Evolutionary conservation across 202 grass and related monocot genomes (phyloP).

Genomic region (Schoenoplectus tabernaemontani): DNA sequence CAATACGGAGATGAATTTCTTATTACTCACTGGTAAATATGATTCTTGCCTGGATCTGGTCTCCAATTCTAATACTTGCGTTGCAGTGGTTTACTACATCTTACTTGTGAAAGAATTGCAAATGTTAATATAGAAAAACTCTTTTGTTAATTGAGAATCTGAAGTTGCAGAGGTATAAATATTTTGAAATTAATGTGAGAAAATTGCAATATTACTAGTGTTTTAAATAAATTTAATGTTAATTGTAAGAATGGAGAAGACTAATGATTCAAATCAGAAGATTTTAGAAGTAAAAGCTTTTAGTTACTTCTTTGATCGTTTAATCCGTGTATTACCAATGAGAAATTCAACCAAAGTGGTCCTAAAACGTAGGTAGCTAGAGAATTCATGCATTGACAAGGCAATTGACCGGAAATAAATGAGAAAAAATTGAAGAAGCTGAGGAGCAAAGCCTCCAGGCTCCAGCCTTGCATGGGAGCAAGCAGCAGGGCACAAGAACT

Average conservation of each 20-base stretch:
- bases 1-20: no score
- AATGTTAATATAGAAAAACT: no score
- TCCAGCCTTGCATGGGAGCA: slow-evolving; percentile 25
- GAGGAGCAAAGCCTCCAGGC: not conserved
- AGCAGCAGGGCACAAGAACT: no score
- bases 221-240: not conserved
- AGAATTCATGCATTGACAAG: slow-evolving; percentile 1
- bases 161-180: not conserved
- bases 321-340: not conserved
- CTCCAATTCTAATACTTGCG: no score
- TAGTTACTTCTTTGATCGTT: not conserved
- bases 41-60: no score
- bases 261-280: no score
- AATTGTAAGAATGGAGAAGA: no score
- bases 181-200: not conserved
- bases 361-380: not conserved
- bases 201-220: not conserved
- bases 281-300: not conserved
- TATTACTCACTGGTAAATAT: no score
- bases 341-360: not conserved
- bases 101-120: no score
- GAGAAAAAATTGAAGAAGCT: not conserved
- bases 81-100: no score
- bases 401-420: slow-evolving; percentile 25
- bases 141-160: no score